Evolutionary conservation across 768 basidiomycete genomes (phyloP), one percentile per base, ranked within the genome.

Genomic region (Russula griseocarnosa): DNA sequence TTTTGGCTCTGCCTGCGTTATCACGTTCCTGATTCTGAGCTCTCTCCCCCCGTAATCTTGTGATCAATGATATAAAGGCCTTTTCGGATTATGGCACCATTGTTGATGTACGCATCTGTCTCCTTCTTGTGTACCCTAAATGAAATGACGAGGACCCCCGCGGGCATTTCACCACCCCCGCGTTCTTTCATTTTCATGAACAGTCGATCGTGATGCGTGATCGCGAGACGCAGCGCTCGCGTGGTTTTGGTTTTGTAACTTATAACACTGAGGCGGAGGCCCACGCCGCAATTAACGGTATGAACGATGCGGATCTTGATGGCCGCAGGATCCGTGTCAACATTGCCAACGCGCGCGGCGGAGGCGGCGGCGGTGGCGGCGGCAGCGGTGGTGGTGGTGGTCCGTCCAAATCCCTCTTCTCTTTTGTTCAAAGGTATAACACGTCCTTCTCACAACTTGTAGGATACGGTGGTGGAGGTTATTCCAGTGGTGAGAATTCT

Each of bases 181-280:
- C 36, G 1, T 13, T 10, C 32, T 32, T 34, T 34, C 3, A 10
- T 11, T 13, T 54, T 47, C 26, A 51, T 63, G 69, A 70, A 62
- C 55, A 97, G 93, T 90, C 90, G 70, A 94, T 96, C 78, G 94
- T 96, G 76, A 96, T 96, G 94, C 90, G 92, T 79, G 95, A 98
- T 79, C 92, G 94, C 74, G 96, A 97, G 74, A 98, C 96, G 69
- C 91, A 92, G 65, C 92, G 95, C 73, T 96, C 93, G 68, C 89
- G 95, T 74, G 95, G 95, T 73, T 98, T 98, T 75, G 95, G 95
- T 67, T 98, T 98, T 78, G 94, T 98, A 66, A 94, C 91, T 60
- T 94, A 79, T 75, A 75, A 79, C 67, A 73, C 75, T 54, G 50
- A 71, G 14, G 71, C 76, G 34, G 93, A 96, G 74, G 95, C 95